Evolutionary conservation across 225 moss, liverwort and hornwort genomes (phyloP).

Genomic region (Thuidium tamariscinum): DNA sequence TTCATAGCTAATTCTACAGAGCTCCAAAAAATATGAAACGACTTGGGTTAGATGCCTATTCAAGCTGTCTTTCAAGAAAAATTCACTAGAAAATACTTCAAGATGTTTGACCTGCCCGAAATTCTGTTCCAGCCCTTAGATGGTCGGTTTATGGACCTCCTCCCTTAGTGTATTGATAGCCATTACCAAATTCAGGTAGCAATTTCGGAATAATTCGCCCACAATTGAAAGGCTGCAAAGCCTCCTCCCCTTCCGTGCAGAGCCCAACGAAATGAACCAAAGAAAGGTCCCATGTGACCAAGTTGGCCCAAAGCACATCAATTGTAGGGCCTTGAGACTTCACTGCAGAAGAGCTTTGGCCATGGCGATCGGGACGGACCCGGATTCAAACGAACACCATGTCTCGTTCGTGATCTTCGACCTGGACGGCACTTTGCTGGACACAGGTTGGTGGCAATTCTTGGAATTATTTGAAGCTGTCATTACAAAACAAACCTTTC

Average conservation of each 20-base stretch:
- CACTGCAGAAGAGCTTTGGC: background rate
- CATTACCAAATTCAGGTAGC: background rate
- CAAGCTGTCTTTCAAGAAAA: too few species aligned
- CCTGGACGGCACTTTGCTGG: conserved; percentile 70
- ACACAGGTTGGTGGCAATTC: conserved; percentile 23
- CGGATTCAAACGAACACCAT: background rate
- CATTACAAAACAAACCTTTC: background rate
- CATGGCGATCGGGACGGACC: background rate
- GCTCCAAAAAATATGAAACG: too few species aligned
- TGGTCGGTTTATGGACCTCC: too few species aligned
- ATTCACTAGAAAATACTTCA: too few species aligned
- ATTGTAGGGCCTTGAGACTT: background rate
- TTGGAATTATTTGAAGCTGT: background rate
- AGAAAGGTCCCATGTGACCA: background rate
- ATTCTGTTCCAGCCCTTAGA: too few species aligned
- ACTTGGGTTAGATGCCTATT: too few species aligned
- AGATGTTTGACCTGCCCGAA: too few species aligned
- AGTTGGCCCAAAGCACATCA: too few species aligned
- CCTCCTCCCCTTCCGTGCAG: background rate
- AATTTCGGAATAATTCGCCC: background rate
- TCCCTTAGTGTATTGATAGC: too few species aligned
- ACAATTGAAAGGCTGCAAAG: background rate
- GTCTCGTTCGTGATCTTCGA: conserved; percentile 41
- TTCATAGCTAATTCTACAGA: too few species aligned
- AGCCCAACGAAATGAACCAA: background rate